Evolutionary conservation across 2,329 filamentous ascomycete species (phyloP).

Genomic region (Helotiales sp.): DNA sequence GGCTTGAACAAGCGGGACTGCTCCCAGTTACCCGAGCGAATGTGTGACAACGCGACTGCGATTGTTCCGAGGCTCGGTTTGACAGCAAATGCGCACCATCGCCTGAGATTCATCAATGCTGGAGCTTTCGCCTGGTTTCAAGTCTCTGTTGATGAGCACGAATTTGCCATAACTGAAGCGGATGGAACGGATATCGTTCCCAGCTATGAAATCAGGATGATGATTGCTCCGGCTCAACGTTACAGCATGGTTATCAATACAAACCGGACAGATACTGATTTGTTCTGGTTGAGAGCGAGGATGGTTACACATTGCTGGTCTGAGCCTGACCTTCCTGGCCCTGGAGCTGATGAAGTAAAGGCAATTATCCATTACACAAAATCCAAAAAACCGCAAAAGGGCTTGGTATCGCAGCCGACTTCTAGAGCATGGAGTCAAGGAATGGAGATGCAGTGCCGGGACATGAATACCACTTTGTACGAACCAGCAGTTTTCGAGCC

Average conservation of each 20-base stretch:
- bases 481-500: slow-evolving; percentile 49
- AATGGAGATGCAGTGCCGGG: slow-evolving; percentile 42
- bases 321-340: slow-evolving; percentile 51
- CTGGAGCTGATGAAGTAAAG: slow-evolving; percentile 52
- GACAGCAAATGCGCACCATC: slow-evolving; percentile 61
- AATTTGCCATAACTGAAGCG: slow-evolving; percentile 68
- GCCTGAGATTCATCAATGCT: slow-evolving; percentile 71
- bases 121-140: slow-evolving; percentile 76
- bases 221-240: slow-evolving; percentile 72
- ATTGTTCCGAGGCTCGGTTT: slow-evolving; percentile 52
- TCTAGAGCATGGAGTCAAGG: slow-evolving; percentile 51
- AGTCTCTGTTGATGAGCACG: slow-evolving; percentile 71
- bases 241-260: slow-evolving; percentile 70
- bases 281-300: slow-evolving; percentile 69
- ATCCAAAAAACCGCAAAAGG: slow-evolving; percentile 12
- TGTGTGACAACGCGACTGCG: slow-evolving; percentile 51
- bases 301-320: slow-evolving; percentile 66
- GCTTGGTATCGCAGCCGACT: slow-evolving; percentile 27
- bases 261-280: slow-evolving; percentile 56
- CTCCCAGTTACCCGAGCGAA: slow-evolving; percentile 43
- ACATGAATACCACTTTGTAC: slow-evolving; percentile 50
- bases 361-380: slow-evolving; percentile 54
- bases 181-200: slow-evolving; percentile 72
- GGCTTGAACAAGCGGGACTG: slow-evolving; percentile 50
- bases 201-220: slow-evolving; percentile 61